These are phyloP conservation scores for Diplosphaera chodatii DNA, from an alignment of 139 green algal species.

Conservation along the genomic window DNA sequence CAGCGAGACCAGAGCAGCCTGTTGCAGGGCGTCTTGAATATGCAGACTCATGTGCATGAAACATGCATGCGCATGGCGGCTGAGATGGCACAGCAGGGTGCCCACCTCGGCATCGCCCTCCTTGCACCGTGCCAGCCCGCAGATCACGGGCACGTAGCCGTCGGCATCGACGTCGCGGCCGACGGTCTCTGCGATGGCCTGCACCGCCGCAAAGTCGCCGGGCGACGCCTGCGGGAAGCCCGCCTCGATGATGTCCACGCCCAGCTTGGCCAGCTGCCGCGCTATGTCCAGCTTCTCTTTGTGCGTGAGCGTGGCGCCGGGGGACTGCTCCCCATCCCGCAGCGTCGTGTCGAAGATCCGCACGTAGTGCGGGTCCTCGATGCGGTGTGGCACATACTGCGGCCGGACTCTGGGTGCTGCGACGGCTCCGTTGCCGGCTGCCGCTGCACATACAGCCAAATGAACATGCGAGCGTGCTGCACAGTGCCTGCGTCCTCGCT, in stretches of 20 bases:
- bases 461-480: too few relatives aligned
- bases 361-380: conserved; percentile 90
- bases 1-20: too few relatives aligned
- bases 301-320: conserved; percentile 87
- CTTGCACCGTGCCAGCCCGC: conserved; percentile 74
- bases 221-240: conserved; percentile 93
- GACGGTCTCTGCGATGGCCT: conserved; percentile 84
- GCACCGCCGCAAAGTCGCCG: conserved; percentile 96
- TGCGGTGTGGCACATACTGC: conserved; percentile 69
- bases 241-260: conserved; percentile 99
- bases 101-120: background rate
- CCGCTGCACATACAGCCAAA: background rate
- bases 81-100: background rate
- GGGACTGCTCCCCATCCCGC: conserved; percentile 94
- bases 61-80: too few relatives aligned
- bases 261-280: conserved; percentile 84
- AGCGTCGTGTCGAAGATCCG: conserved; percentile 99
- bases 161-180: conserved; percentile 67
- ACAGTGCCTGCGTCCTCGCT: too few relatives aligned
- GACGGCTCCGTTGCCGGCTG: background rate
- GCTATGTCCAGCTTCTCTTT: conserved; percentile 98
- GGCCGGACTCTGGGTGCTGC: conserved; percentile 25
- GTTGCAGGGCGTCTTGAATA: too few relatives aligned
- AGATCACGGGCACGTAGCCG: conserved; percentile 97
- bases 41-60: too few relatives aligned